A percentile compares a stretch with the other conserved stretches of the same genome.
Conservation (phyloP, 2,329 filamentous ascomycete genomes). For the Nectriaceae sp. region DNA sequence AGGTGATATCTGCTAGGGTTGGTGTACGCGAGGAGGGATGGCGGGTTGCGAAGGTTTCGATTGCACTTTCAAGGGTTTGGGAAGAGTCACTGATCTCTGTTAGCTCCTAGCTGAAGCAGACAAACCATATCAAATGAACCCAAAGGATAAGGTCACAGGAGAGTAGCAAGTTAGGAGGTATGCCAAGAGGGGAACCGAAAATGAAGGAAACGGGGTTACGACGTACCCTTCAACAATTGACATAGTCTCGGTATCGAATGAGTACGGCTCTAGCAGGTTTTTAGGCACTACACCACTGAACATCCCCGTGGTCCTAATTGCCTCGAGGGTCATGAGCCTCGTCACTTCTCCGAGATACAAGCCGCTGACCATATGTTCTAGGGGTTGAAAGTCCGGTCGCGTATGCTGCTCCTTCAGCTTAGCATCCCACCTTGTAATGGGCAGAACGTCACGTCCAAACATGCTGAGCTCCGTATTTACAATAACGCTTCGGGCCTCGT, state of each 20-base stretch:
- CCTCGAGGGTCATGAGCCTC: constrained; percentile 59
- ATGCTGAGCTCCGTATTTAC: constrained; percentile 69
- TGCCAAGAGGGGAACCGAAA: too few relatives aligned
- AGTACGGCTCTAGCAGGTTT: constrained; percentile 54
- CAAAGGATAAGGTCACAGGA: too few relatives aligned
- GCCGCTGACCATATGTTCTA: constrained; percentile 65
- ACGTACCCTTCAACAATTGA: constrained; percentile 59
- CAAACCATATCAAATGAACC: too few relatives aligned
- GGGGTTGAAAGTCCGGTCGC: constrained; percentile 60
- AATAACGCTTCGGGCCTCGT: constrained; percentile 61
- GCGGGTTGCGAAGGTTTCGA: constrained; percentile 47
- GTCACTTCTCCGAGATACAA: constrained; percentile 68
- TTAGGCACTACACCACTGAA: constrained; percentile 59
- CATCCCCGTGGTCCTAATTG: constrained; percentile 54
- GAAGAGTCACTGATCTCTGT: too few relatives aligned
- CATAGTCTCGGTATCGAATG: constrained; percentile 61
- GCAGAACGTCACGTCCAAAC: constrained; percentile 62
- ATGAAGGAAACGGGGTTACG: too few relatives aligned
- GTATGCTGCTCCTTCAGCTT: constrained; percentile 54
- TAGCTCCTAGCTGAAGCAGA: too few relatives aligned
- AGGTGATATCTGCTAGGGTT: constrained; percentile 49
- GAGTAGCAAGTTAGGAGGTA: too few relatives aligned
- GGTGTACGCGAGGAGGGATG: constrained; percentile 49
- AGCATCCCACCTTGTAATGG: constrained; percentile 62
- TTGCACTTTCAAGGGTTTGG: too few relatives aligned